Percentiles rank a stretch among this genome's conserved stretches.
Evolutionary conservation across 495 filamentous ascomycete species (phyloP).

Genomic region (Sordaria brevicollis): DNA sequence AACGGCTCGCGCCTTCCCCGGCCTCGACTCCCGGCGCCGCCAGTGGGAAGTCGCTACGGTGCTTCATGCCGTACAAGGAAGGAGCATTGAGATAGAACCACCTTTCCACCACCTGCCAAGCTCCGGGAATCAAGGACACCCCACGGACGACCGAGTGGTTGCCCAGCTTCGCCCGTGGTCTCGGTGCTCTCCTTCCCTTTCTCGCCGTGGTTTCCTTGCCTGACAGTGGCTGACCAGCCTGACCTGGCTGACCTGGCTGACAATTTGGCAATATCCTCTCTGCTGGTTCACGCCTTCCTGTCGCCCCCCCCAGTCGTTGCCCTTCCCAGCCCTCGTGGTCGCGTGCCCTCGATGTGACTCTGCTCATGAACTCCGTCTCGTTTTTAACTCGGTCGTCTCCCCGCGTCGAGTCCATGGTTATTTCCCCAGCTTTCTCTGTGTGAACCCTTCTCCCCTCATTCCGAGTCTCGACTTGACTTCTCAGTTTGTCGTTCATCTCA

Average conservation of each 20-base stretch:
- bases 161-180: no score
- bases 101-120: background rate
- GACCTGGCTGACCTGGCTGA: no score
- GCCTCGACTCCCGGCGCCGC: background rate
- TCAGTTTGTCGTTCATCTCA: background rate
- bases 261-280: background rate
- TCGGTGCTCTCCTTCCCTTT: background rate
- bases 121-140: background rate
- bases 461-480: background rate
- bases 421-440: background rate
- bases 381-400: background rate
- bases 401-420: background rate
- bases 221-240: no score
- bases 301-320: background rate
- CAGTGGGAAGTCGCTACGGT: background rate
- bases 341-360: background rate
- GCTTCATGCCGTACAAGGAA: background rate
- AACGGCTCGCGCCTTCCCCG: background rate
- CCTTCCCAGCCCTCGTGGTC: background rate
- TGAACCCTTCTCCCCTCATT: background rate
- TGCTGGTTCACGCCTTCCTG: background rate
- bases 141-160: background rate
- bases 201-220: background rate
- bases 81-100: background rate
- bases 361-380: background rate